Conservation (phyloP, 352 stramenopile genomes). For the Globisporangium middletonii region DNA sequence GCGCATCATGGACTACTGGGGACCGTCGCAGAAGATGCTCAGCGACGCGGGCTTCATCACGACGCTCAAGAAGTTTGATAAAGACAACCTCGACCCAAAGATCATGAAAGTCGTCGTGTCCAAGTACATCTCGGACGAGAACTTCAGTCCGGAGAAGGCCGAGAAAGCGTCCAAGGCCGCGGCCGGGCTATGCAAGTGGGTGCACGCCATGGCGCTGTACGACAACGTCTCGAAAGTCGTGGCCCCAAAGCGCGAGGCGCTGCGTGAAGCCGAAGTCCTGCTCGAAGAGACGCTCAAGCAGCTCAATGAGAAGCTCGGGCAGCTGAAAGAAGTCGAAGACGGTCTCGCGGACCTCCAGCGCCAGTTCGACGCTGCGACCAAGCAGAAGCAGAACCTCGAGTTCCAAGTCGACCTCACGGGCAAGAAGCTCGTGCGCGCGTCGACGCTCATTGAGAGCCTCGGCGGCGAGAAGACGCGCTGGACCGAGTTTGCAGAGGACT, state of each 20-base stretch:
- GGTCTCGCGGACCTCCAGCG: conserved; percentile 81
- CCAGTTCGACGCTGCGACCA: conserved; percentile 85
- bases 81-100: conserved; percentile 85
- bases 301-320: conserved; percentile 87
- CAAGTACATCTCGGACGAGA: conserved; percentile 90
- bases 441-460: conserved; percentile 90
- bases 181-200: conserved; percentile 91
- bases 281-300: conserved; percentile 88
- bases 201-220: conserved; percentile 91
- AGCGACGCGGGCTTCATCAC: conserved; percentile 90
- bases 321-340: conserved; percentile 90
- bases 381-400: conserved; percentile 91
- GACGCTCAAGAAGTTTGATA: conserved; percentile 88
- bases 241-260: conserved; percentile 87
- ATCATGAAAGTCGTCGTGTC: conserved; percentile 85
- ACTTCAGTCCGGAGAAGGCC: conserved; percentile 90
- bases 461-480: conserved; percentile 91
- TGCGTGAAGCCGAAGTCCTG: conserved; percentile 74
- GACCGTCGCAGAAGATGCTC: conserved; percentile 91
- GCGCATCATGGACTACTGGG: conserved; percentile 95
- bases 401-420: conserved; percentile 90
- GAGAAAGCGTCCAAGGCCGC: conserved; percentile 92
- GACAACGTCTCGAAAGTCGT: conserved; percentile 93
- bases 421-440: conserved; percentile 90
- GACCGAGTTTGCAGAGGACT: conserved; percentile 82